Base-by-base conservation (phyloP, 2,329 filamentous ascomycete genomes). In the Pseudocercospora fijiensis region DNA sequence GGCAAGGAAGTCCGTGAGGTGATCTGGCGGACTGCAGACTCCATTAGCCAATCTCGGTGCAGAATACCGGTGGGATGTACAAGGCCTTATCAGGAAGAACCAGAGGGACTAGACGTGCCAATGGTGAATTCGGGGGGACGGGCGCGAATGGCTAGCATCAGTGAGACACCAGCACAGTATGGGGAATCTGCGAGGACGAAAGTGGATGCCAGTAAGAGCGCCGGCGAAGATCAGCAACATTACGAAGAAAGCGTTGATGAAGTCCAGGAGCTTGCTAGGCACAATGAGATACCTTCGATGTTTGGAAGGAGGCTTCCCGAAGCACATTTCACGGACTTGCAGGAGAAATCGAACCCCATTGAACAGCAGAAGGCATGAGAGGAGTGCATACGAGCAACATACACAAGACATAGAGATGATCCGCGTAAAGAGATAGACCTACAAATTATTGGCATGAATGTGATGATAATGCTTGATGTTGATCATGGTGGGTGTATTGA, bases 1-100 rank as follows among this genome's bases (percentile, higher is more conserved):
- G 95, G 93, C 4, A 83, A 81, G 62, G 93, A 96, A 78, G 81
- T 97, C 0, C 84, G 87, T 28, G 88, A 94, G 71, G 88, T 96
- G 13, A 77, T 97, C 11, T 97, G 93, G 93, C 88, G 88, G 76
- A 96, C 91, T 1, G 81, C 83, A 61, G 76, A 82, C 3, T 76
- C 79, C 20, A 78, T 81, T 80, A 87, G 79, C 37, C 86, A 86
- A 58, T 80, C 81, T 10, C 60, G 78, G 22, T 94, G 89, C 72
- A 82, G 86, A 26, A 81, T 86, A 9, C 91, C 91, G 0, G 80
- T 76, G 53, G 87, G 87, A 0, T 92, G 89, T 69, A 85, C 86
- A 18, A 77, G 79, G 27, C 60, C 67, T n/a, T 30, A 70, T 28
- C 65, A 67, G 53, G 63, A 68, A 37, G 67, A 70, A 2, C 65